Percentiles rank a stretch among this genome's conserved stretches.
These are phyloP conservation scores for Spathaspora hagerdaliae DNA, from an alignment of 805 yeast genomes.

Conservation along the genomic window DNA sequence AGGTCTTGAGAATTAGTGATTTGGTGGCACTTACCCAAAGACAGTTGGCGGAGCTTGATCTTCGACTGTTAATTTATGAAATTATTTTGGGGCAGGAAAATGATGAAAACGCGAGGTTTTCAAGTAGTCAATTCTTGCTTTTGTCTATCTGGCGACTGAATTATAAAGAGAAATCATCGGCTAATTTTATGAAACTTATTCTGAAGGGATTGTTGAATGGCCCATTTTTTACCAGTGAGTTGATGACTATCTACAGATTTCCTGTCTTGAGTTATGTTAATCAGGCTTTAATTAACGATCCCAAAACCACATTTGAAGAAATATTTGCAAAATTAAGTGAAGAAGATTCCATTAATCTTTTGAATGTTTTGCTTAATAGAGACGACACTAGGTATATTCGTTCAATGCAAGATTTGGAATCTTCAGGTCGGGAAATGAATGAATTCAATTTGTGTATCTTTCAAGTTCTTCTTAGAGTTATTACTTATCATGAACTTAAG, in stretches of 20 bases:
- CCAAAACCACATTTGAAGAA: conserved; percentile 20
- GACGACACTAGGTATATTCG: background rate
- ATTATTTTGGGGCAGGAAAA: background rate
- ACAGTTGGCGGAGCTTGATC: background rate
- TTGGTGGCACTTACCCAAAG: background rate
- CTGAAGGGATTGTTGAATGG: conserved; percentile 1
- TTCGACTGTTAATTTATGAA: background rate
- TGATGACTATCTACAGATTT: background rate
- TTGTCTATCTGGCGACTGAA: conserved; percentile 1
- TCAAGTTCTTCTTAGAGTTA: conserved; percentile 24
- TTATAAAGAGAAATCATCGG: conserved; percentile 2
- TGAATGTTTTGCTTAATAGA: conserved; percentile 12
- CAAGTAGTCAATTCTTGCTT: conserved; percentile 3
- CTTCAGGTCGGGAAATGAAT: conserved; percentile 13
- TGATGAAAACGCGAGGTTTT: background rate
- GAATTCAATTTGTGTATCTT: conserved; percentile 34
- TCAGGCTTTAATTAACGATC: conserved; percentile 11
- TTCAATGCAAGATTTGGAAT: conserved; percentile 13
- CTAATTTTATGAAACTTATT: background rate
- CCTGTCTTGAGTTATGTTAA: conserved; percentile 9
- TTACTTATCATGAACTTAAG: conserved; percentile 13
- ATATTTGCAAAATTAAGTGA: conserved; percentile 12
- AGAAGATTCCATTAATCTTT: conserved; percentile 14
- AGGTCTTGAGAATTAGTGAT: conserved; percentile 5
- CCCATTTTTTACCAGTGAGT: background rate